A percentile compares a stretch with the other conserved stretches of the same genome.
Conservation (phyloP, 257 asterid species). For the Solanum ahanhuiri region DNA sequence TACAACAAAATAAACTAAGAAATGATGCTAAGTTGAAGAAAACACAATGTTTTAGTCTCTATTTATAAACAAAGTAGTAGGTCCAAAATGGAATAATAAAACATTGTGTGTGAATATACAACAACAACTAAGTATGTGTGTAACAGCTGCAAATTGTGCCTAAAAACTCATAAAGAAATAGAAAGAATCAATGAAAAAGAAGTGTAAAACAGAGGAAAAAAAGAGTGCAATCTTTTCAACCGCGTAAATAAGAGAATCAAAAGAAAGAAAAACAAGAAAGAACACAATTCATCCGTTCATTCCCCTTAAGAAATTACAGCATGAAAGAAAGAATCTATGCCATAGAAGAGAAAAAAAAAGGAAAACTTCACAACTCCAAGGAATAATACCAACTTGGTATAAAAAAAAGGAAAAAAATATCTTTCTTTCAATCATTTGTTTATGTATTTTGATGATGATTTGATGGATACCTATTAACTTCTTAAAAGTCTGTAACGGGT, state of each 20-base stretch:
- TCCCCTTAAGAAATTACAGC: constrained; percentile 24
- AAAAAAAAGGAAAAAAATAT: constrained; percentile 11
- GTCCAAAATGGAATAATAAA: constrained; percentile 37
- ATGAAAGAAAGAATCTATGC: constrained; percentile 59
- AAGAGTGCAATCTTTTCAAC: constrained; percentile 61
- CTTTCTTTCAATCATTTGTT: constrained; percentile 58
- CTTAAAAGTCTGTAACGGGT: neutral
- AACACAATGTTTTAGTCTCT: constrained; percentile 13
- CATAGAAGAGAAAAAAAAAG: constrained; percentile 24
- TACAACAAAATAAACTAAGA: constrained; percentile 8
- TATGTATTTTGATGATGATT: constrained; percentile 56
- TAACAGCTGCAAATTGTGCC: constrained; percentile 64
- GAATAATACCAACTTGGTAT: constrained; percentile 43
- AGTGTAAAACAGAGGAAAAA: constrained; percentile 25
- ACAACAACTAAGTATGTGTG: constrained; percentile 30
- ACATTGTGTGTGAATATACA: constrained; percentile 30
- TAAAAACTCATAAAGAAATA: constrained; percentile 37
- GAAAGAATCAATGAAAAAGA: constrained; percentile 56
- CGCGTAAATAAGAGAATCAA: constrained; percentile 33
- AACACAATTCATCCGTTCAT: constrained; percentile 15
- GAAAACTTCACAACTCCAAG: constrained; percentile 9
- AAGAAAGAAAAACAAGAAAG: constrained; percentile 10
- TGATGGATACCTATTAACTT: constrained; percentile 54
- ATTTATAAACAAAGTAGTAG: constrained; percentile 53
- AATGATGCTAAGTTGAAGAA: constrained; percentile 29